These are phyloP conservation scores for Lizanozyma gosingica DNA, from an alignment of 1,139 yeast species.

Conservation along the genomic window DNA sequence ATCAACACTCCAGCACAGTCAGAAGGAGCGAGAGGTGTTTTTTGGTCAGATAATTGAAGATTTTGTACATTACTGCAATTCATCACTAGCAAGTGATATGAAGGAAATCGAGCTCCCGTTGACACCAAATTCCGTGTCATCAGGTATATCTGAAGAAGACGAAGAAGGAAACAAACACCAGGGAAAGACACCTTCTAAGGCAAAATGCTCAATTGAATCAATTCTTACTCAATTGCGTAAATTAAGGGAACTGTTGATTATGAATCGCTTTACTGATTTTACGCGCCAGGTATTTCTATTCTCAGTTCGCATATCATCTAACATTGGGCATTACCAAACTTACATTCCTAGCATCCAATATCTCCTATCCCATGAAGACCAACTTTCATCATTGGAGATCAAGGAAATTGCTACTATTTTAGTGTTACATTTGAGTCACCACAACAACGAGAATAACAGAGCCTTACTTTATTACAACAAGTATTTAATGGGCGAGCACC, in stretches of 20 bases:
- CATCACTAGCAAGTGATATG: not conserved
- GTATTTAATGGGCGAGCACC: conserved; percentile 17
- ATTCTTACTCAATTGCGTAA: too few relatives aligned
- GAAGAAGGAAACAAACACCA: too few relatives aligned
- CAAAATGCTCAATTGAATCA: too few relatives aligned
- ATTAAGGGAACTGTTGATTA: conserved; percentile 47
- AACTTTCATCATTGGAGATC: conserved; percentile 20
- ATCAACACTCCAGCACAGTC: conserved; percentile 35
- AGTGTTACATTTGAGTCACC: conserved; percentile 41
- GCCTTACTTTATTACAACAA: conserved; percentile 26
- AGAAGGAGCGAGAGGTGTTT: conserved; percentile 26
- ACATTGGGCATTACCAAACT: conserved; percentile 46
- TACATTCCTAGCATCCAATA: conserved; percentile 45
- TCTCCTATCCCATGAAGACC: conserved; percentile 17
- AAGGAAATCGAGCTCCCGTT: not conserved
- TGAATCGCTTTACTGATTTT: conserved; percentile 27
- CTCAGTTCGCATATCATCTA: conserved; percentile 39
- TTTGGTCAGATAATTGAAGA: conserved; percentile 26
- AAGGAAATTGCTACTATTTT: conserved; percentile 33
- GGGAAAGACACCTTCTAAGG: too few relatives aligned
- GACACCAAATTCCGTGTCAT: too few relatives aligned
- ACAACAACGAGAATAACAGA: conserved; percentile 23
- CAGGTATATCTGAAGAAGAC: too few relatives aligned
- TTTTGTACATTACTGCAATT: conserved; percentile 21
- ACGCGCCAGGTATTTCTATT: conserved; percentile 39